A percentile compares a stretch with the other conserved stretches of the same genome.
Evolutionary conservation across 2,329 filamentous ascomycete genomes (phyloP).

Genomic region (Ophidiomyces ophidiicola): DNA sequence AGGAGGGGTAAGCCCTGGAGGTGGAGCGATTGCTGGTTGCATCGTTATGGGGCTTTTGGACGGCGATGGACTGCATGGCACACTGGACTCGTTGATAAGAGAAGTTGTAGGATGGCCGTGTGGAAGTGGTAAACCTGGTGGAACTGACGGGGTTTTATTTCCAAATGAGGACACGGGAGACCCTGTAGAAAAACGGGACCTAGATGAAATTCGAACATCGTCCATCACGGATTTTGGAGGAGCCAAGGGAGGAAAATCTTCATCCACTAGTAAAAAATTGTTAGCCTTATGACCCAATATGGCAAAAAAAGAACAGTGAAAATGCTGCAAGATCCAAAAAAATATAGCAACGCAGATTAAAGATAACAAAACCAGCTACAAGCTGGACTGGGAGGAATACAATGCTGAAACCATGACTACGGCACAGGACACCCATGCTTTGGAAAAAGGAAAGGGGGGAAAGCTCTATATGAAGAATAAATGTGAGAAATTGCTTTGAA

Average conservation of each 20-base stretch:
- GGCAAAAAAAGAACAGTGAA: not conserved
- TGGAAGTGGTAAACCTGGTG: constrained; percentile 33
- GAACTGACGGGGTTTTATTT: constrained; percentile 30
- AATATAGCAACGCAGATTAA: constrained; percentile 14
- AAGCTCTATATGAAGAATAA: constrained; percentile 31
- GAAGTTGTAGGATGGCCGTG: constrained; percentile 29
- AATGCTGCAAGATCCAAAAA: constrained; percentile 14
- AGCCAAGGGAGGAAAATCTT: constrained; percentile 38
- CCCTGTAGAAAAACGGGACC: constrained; percentile 25
- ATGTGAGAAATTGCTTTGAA: constrained; percentile 37
- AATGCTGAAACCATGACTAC: constrained; percentile 15
- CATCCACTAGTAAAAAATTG: constrained; percentile 24
- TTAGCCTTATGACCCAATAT: constrained; percentile 19
- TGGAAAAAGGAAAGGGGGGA: constrained; percentile 16
- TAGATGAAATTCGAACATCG: constrained; percentile 27
- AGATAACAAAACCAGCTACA: constrained; percentile 17
- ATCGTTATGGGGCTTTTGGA: constrained; percentile 1
- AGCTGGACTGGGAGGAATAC: constrained; percentile 11
- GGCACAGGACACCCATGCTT: constrained; percentile 19
- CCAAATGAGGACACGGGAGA: constrained; percentile 19
- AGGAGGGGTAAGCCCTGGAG: constrained; percentile 24
- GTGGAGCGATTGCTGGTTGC: constrained; percentile 9
- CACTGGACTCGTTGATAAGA: constrained; percentile 23
- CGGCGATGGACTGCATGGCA: constrained; percentile 14
- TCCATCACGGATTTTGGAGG: constrained; percentile 23